phyloP scores from a whole-genome alignment of 140 eudicot genomes.

The Oenanthe javanica region DNA sequence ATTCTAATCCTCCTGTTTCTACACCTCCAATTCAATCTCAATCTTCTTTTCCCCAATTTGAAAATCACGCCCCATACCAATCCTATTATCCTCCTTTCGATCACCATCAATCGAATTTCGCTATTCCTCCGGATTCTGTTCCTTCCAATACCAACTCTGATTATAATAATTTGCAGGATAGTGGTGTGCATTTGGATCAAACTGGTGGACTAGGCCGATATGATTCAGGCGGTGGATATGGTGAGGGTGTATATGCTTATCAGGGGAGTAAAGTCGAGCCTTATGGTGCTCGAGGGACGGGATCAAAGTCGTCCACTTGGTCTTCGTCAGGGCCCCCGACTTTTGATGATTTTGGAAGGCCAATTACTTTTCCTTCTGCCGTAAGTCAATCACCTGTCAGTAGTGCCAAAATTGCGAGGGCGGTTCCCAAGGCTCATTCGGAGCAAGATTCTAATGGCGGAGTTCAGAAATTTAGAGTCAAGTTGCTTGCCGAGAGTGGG shows the following conservation, averaged over 20 bases:
- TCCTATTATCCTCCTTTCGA: conserved; percentile 32
- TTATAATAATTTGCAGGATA: conserved; percentile 7
- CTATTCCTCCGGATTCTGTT: conserved; percentile 4
- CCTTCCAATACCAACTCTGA: conserved; percentile 9
- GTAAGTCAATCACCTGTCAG: conserved; percentile 1
- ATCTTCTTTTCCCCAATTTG: conserved; percentile 46
- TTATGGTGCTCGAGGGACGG: conserved; percentile 79
- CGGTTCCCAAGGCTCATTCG: conserved; percentile 58
- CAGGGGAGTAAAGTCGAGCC: conserved; percentile 68
- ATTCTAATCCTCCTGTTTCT: not conserved
- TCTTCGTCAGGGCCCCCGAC: conserved; percentile 21
- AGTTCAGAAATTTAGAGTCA: conserved; percentile 75
- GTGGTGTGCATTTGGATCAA: conserved; percentile 15
- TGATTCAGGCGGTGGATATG: conserved; percentile 40
- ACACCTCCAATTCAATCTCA: conserved; percentile 19
- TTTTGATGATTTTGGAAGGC: conserved; percentile 88
- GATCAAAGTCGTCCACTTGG: conserved; percentile 56
- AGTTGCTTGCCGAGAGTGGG: conserved; percentile 67
- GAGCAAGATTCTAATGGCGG: conserved; percentile 62
- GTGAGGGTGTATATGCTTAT: conserved; percentile 71
- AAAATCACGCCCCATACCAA: conserved; percentile 31
- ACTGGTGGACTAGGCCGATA: conserved; percentile 30
- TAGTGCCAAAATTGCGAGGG: conserved; percentile 60
- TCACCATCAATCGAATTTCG: conserved; percentile 19
- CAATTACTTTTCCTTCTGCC: conserved; percentile 39